Percentiles rank a stretch among this genome's conserved stretches.
Evolutionary conservation across 176 grass and related monocot species (phyloP).

Genomic region (Melocanna baccifera): DNA sequence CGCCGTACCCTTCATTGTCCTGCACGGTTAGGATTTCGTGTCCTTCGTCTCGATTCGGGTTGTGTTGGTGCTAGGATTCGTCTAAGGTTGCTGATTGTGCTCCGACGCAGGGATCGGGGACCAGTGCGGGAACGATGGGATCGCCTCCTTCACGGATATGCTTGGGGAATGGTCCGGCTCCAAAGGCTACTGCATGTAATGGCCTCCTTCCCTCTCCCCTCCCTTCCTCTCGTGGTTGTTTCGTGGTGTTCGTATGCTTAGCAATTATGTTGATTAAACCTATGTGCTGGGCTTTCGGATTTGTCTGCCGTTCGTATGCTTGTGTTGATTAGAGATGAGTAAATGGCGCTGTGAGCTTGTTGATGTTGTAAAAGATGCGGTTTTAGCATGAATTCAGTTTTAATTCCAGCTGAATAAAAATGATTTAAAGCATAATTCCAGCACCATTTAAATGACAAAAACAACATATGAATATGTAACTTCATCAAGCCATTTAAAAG

Average conservation of each 20-base stretch:
- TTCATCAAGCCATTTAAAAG: no score
- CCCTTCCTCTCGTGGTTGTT: background rate
- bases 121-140: constrained; percentile 75
- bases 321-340: background rate
- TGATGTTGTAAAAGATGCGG: no score
- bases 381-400: no score
- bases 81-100: background rate
- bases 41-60: background rate
- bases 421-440: no score
- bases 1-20: constrained; percentile 61
- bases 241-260: background rate
- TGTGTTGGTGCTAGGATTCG: background rate
- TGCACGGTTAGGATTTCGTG: constrained; percentile 52
- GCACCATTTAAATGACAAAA: no score
- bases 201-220: background rate
- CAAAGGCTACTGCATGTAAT: constrained; percentile 82
- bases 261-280: background rate
- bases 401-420: no score
- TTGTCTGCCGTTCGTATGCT: background rate
- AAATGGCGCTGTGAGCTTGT: background rate
- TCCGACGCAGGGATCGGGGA: constrained; percentile 64
- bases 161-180: constrained; percentile 81
- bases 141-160: constrained; percentile 68
- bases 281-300: background rate
- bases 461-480: no score